phyloP scores from a whole-genome alignment of 163 green algal genomes.

The Picocystis sp. region DNA sequence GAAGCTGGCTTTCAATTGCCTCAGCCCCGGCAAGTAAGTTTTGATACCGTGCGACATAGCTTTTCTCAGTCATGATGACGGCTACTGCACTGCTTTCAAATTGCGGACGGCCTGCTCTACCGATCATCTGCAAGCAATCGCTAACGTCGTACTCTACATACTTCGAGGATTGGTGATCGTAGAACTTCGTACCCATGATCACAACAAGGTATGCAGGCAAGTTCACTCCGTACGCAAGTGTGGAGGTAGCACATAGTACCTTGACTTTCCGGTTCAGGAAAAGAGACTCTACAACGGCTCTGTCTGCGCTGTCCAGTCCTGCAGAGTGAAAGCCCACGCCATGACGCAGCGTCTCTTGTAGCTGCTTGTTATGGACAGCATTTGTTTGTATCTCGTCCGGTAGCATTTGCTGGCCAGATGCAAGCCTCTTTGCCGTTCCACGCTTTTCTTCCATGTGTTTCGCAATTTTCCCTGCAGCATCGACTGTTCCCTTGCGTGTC shows the following conservation, averaged over 20 bases:
- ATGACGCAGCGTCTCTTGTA: constrained; percentile 18
- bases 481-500: constrained; percentile 52
- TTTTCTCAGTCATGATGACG: constrained; percentile 78
- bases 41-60: constrained; percentile 32
- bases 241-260: constrained; percentile 77
- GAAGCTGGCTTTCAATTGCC: constrained; percentile 61
- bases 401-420: constrained; percentile 5
- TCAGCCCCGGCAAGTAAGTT: constrained; percentile 39
- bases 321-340: constrained; percentile 80
- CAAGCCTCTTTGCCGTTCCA: constrained; percentile 5
- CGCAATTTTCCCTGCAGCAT: constrained; percentile 32
- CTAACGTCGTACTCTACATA: constrained; percentile 5
- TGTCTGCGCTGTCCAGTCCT: constrained; percentile 51
- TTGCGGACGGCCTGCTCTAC: constrained; percentile 71
- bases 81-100: constrained; percentile 75
- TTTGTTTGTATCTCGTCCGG: too few relatives aligned
- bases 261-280: constrained; percentile 39
- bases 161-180: constrained; percentile 13
- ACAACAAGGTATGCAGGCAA: constrained; percentile 85
- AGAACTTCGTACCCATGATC: constrained; percentile 56
- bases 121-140: constrained; percentile 60
- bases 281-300: constrained; percentile 58
- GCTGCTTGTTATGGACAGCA: background rate
- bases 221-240: constrained; percentile 79
- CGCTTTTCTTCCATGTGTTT: constrained; percentile 10